Evolutionary conservation across 495 filamentous ascomycete genomes (phyloP).

Genomic region (Neurospora pannonica): DNA sequence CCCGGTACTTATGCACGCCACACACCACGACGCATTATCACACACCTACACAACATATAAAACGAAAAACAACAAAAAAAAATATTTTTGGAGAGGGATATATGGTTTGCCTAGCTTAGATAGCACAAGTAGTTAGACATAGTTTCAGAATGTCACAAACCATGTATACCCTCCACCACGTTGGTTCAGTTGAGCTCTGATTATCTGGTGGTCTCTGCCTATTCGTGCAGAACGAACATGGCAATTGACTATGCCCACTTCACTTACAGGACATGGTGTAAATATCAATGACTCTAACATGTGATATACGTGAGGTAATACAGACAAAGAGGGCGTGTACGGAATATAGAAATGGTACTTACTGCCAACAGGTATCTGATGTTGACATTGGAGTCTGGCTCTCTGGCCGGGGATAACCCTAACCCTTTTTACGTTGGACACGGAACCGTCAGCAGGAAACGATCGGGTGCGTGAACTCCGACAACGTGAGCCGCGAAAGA

Average conservation of each 20-base stretch:
- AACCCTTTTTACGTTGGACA: background rate
- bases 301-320: too few species aligned
- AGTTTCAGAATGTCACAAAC: constrained; percentile 15
- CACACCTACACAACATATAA: background rate
- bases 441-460: background rate
- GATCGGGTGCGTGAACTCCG: background rate
- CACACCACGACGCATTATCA: background rate
- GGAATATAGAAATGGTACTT: too few species aligned
- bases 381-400: background rate
- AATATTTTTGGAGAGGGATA: constrained; percentile 11
- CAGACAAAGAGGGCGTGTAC: too few species aligned
- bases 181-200: background rate
- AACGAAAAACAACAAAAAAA: constrained; percentile 8
- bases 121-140: constrained; percentile 9
- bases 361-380: background rate
- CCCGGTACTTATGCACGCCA: background rate
- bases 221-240: background rate
- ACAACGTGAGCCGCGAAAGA: background rate
- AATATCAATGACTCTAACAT: too few species aligned
- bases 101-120: constrained; percentile 9
- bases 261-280: too few species aligned
- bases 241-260: background rate
- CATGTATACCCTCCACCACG: background rate
- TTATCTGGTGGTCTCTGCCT: background rate
- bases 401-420: background rate